These are phyloP conservation scores for Phyllosticta paracitricarpa DNA, from an alignment of 2,329 filamentous ascomycete genomes.

Conservation along the genomic window DNA sequence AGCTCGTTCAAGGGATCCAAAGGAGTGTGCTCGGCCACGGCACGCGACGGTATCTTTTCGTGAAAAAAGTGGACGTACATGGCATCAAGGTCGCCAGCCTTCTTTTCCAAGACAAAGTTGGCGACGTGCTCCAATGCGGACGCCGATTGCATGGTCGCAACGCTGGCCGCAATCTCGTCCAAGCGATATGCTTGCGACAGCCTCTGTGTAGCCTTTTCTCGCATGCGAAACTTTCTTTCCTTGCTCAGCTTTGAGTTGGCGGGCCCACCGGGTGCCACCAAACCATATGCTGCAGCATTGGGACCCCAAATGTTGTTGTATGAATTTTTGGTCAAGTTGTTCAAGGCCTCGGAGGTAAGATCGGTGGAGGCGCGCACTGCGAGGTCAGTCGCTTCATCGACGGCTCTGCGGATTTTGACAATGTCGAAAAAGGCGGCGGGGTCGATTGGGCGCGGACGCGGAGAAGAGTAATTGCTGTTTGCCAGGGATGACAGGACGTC, in stretches of 20 bases:
- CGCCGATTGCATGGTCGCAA: conserved; percentile 73
- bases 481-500: conserved; percentile 72
- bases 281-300: conserved; percentile 44
- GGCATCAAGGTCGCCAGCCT: conserved; percentile 58
- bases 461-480: conserved; percentile 68
- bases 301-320: conserved; percentile 39
- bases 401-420: conserved; percentile 67
- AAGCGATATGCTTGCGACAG: conserved; percentile 67
- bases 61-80: conserved; percentile 91
- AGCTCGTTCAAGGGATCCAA: conserved; percentile 58
- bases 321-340: conserved; percentile 41
- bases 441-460: conserved; percentile 66
- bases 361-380: conserved; percentile 69
- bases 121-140: conserved; percentile 70
- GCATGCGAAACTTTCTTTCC: conserved; percentile 68
- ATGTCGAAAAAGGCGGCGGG: conserved; percentile 75
- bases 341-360: conserved; percentile 54
- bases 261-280: conserved; percentile 43
- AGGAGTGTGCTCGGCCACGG: conserved; percentile 62
- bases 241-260: conserved; percentile 55
- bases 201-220: conserved; percentile 70
- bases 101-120: conserved; percentile 59
- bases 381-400: conserved; percentile 71
- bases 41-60: conserved; percentile 72
- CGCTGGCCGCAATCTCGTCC: conserved; percentile 74